A percentile compares a stretch with the other conserved stretches of the same genome.
Evolutionary conservation across 2,329 filamentous ascomycete species (phyloP).

Genomic region (Chaetomiaceae sp.): DNA sequence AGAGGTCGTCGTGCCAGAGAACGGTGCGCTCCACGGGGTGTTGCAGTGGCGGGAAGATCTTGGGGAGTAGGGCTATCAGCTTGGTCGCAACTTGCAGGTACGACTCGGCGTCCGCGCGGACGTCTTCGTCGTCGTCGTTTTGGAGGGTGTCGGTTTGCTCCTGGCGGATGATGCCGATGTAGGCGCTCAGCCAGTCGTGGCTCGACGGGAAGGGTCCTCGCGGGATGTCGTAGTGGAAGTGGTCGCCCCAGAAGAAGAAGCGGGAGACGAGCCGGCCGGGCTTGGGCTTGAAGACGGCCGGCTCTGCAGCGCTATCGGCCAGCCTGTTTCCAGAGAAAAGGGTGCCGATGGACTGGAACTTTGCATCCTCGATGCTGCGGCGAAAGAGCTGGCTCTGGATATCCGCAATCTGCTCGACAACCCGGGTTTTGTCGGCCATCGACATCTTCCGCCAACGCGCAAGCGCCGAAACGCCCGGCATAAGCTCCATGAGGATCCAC

Average conservation of each 20-base stretch:
- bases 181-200: conserved; percentile 33
- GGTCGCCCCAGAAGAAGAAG: conserved; percentile 31
- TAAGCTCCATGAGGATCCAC: conserved; percentile 34
- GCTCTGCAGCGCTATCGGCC: neutral
- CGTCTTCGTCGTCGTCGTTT: conserved; percentile 23
- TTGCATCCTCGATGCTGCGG: conserved; percentile 17
- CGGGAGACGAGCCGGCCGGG: conserved; percentile 29
- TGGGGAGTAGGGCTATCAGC: conserved; percentile 28
- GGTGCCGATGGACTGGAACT: conserved; percentile 25
- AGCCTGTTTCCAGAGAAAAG: conserved; percentile 18
- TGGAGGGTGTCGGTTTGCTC: conserved; percentile 24
- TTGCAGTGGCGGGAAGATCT: conserved; percentile 27
- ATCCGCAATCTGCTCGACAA: conserved; percentile 29
- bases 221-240: conserved; percentile 28
- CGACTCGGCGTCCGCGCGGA: conserved; percentile 29
- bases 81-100: conserved; percentile 23
- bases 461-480: conserved; percentile 25
- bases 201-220: conserved; percentile 34
- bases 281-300: neutral
- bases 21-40: conserved; percentile 27
- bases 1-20: conserved; percentile 36
- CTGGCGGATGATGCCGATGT: conserved; percentile 28
- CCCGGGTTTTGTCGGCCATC: conserved; percentile 27
- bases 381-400: conserved; percentile 28
- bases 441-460: conserved; percentile 29